Evolutionary conservation across 345 rosid species (phyloP).

Genomic region (Syzygium aqueum): DNA sequence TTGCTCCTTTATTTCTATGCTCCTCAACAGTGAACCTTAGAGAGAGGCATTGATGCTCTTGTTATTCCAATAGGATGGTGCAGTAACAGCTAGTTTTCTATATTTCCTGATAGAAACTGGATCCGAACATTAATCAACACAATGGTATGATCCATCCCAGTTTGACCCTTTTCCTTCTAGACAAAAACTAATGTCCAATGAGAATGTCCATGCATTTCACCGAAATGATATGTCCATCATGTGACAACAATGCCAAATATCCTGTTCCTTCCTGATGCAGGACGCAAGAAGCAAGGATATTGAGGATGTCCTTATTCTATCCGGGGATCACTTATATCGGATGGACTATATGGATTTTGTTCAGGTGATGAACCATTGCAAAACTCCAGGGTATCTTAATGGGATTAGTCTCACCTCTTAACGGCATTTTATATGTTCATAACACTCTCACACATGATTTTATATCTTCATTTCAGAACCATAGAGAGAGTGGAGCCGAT

Average conservation of each 20-base stretch:
- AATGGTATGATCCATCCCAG: not conserved
- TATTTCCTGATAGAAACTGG: not conserved
- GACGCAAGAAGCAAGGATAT: conserved; percentile 69
- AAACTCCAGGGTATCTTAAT: not conserved
- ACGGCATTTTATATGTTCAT: not conserved
- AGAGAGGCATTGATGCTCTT: not conserved
- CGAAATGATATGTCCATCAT: not conserved
- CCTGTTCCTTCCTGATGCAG: conserved; percentile 10
- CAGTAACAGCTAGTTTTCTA: not conserved
- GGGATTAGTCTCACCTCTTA: not conserved
- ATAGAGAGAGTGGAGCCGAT: conserved; percentile 88
- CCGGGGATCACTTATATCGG: conserved; percentile 89
- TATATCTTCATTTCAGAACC: conserved; percentile 46
- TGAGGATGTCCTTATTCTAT: conserved; percentile 85
- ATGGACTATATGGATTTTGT: conserved; percentile 97
- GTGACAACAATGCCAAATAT: not conserved
- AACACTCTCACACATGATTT: not conserved
- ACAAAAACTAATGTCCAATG: not conserved
- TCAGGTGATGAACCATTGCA: conserved; percentile 36
- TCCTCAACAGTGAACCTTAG: not conserved
- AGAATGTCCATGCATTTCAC: not conserved
- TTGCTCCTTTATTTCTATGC: not conserved
- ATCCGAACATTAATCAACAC: not conserved
- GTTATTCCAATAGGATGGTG: not conserved
- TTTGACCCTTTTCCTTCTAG: not conserved